Conservation (phyloP, 2,329 filamentous ascomycete species). For the Didymellaceae sp. region DNA sequence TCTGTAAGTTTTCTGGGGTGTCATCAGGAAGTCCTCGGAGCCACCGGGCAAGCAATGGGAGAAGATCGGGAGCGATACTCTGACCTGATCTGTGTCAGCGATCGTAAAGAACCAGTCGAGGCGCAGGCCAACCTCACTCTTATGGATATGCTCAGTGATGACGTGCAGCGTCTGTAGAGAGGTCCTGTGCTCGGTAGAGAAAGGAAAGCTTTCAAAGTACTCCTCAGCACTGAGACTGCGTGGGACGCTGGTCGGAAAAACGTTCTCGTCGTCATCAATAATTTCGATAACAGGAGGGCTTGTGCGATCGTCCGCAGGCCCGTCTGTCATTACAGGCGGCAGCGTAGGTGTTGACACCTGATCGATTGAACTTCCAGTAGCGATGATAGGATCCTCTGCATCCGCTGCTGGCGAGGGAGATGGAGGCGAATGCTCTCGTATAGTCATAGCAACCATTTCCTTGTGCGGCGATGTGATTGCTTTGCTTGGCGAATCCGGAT, state of each 20-base stretch:
- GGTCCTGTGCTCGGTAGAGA: slow-evolving; percentile 1
- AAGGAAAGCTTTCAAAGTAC: slow-evolving; percentile 45
- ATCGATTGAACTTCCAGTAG: background rate
- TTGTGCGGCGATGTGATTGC: slow-evolving; percentile 24
- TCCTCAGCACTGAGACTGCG: slow-evolving; percentile 35
- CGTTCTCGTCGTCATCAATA: slow-evolving; percentile 43
- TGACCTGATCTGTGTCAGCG: slow-evolving; percentile 7
- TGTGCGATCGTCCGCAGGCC: slow-evolving; percentile 21
- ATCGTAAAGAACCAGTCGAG: background rate
- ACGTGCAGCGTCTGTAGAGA: background rate
- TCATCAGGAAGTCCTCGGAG: slow-evolving; percentile 37
- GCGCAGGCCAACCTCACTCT: slow-evolving; percentile 22
- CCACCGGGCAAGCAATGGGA: slow-evolving; percentile 37
- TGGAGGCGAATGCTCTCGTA: slow-evolving; percentile 44
- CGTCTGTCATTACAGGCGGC: slow-evolving; percentile 25
- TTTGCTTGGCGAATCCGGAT: slow-evolving; percentile 24
- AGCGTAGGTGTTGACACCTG: background rate
- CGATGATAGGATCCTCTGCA: slow-evolving; percentile 19
- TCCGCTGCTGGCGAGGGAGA: slow-evolving; percentile 31
- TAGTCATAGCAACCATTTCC: slow-evolving; percentile 49
- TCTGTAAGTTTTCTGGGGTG: slow-evolving; percentile 23
- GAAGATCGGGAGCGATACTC: slow-evolving; percentile 22
- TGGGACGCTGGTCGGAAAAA: slow-evolving; percentile 14
- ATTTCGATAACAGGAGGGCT: slow-evolving; percentile 50
- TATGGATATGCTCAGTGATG: slow-evolving; percentile 35